Evolutionary conservation across 2,329 filamentous ascomycete species (phyloP), one percentile per base, ranked within the genome.

Genomic region (Pyrenochaeta sp.): DNA sequence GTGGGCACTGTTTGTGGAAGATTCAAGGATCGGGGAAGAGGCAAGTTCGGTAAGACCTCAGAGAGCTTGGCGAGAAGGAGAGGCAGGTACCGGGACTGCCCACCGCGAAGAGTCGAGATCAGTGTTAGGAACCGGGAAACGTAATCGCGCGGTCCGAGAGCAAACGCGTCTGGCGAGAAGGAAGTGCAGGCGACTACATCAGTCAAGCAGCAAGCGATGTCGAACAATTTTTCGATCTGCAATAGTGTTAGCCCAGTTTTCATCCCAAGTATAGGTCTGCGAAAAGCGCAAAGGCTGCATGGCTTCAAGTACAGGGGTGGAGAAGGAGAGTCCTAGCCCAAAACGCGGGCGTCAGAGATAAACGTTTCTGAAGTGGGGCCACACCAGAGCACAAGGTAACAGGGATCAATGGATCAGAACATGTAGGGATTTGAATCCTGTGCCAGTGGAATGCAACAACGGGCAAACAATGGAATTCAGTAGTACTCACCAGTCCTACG

Each of bases 141-240:
- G 67, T 91, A 87, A 66, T 94, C 90, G 31, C 87, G 87, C 2
- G 91, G 90, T 7, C 70, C 73, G 32, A 74, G 59, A 10, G 72
- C 68, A 69, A 91, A 92, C n/a, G 75, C 74, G 51, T 79, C 68
- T 52, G 78, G 78, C 43, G 79, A 85, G 45, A 87, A 81, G 1
- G 83, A 82, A 4, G 85, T 82, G 64, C 81, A 84, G 7, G 87
- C 83, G 49, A 96, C 85, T 18, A 91, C 87, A 59, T 94, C 90
- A 7, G 84, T 88, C 56, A 95, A 80, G 14, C 87, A 87, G 71
- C 85, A 89, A 11, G 90, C 87, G 31, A 93, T 85, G 61, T 93
- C 89, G 64, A 95, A 85, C 11, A 96, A 78, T 71, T 94, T 94
- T 69, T 93, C 90, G 55, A 95, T 86, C 85, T 88, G 63, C 54